A percentile compares a stretch with the other conserved stretches of the same genome.
phyloP scores from a whole-genome alignment of 495 filamentous ascomycete species.

The Aspergillus carlsbadensis region DNA sequence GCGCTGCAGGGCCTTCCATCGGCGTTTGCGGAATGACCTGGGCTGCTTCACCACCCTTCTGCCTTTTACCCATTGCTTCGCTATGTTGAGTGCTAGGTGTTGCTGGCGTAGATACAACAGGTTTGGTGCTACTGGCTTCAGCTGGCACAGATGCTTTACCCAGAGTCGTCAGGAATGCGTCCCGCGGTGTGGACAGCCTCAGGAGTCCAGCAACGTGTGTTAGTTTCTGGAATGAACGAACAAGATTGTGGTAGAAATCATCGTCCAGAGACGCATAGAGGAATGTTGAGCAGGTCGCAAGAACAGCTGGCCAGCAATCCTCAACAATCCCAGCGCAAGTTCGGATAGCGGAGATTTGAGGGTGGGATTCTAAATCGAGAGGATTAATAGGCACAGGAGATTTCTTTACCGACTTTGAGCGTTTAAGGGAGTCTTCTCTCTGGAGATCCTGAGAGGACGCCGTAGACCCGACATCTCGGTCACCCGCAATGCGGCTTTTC shows the following conservation, averaged over 20 bases:
- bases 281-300: conserved; percentile 93
- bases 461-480: conserved; percentile 38
- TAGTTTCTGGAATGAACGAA: conserved; percentile 94
- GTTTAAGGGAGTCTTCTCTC: conserved; percentile 30
- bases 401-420: conserved; percentile 47
- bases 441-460: conserved; percentile 42
- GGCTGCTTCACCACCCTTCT: conserved; percentile 28
- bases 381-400: conserved; percentile 77
- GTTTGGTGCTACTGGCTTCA: conserved; percentile 52
- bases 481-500: conserved; percentile 45
- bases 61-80: conserved; percentile 39
- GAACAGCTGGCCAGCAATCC: conserved; percentile 91
- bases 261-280: conserved; percentile 86
- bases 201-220: conserved; percentile 92
- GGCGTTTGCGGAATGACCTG: conserved; percentile 18
- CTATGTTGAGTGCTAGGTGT: conserved; percentile 30
- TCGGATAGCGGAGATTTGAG: conserved; percentile 66
- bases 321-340: conserved; percentile 80
- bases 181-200: conserved; percentile 77
- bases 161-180: conserved; percentile 91
- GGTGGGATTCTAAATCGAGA: conserved; percentile 66
- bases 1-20: conserved; percentile 21
- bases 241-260: conserved; percentile 90
- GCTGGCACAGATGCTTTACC: conserved; percentile 89
- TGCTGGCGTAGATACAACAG: conserved; percentile 34